Conservation (phyloP, 768 basidiomycete species). For the Boletus insuetus region DNA sequence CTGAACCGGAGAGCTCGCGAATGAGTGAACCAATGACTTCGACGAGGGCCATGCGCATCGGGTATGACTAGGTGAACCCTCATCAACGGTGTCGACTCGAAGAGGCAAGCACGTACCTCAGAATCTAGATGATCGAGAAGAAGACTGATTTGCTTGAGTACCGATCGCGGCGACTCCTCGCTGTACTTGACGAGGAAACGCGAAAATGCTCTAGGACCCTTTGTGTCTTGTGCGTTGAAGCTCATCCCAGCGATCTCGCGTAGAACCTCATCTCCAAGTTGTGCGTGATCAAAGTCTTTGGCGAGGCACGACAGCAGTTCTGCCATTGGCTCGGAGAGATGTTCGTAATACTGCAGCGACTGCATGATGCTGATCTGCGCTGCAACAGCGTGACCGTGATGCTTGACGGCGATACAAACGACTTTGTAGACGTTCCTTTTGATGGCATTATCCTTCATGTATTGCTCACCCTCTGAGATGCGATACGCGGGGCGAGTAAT, state of each 20-base stretch:
- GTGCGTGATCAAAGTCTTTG: constrained; percentile 83
- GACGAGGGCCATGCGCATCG: constrained; percentile 92
- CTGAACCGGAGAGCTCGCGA: constrained; percentile 64
- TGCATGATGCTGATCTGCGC: constrained; percentile 92
- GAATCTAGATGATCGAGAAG: constrained; percentile 86
- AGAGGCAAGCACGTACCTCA: constrained; percentile 54
- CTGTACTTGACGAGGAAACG: constrained; percentile 78
- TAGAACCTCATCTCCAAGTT: constrained; percentile 88
- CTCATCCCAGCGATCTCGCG: constrained; percentile 79
- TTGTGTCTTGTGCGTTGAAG: constrained; percentile 81
- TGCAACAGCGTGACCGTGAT: constrained; percentile 78
- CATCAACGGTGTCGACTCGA: not conserved
- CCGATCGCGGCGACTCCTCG: constrained; percentile 73
- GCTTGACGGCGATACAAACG: constrained; percentile 88
- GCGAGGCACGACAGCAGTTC: constrained; percentile 79
- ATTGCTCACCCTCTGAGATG: constrained; percentile 79
- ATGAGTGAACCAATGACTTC: constrained; percentile 88
- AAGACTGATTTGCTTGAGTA: constrained; percentile 87
- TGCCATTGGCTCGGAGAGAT: constrained; percentile 91
- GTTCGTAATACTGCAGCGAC: constrained; percentile 89
- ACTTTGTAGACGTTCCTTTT: constrained; percentile 79
- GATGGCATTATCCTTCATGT: constrained; percentile 80
- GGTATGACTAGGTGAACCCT: constrained; percentile 65
- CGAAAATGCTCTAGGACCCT: constrained; percentile 83
- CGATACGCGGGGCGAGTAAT: constrained; percentile 87